phyloP scores from a whole-genome alignment of 371 early-diverging fungal species.

The Mucor mucedo region DNA sequence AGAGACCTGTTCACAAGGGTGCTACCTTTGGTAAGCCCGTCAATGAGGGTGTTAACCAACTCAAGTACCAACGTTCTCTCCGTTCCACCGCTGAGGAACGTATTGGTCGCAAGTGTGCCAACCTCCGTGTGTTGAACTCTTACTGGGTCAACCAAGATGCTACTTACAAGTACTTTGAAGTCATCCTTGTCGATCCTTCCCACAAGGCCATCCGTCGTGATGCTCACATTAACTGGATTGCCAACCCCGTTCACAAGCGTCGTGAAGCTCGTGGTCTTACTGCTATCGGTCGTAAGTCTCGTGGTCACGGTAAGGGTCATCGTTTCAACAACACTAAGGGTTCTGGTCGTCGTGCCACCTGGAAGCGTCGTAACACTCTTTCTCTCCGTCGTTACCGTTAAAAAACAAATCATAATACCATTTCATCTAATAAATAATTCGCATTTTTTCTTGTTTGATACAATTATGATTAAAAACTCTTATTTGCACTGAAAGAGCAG shows the following conservation, averaged over 20 bases:
- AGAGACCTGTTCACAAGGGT: conserved; percentile 97
- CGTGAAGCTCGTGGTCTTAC: conserved; percentile 99
- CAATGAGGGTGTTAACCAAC: conserved; percentile 96
- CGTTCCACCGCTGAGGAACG: conserved; percentile 96
- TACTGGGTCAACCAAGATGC: conserved; percentile 99
- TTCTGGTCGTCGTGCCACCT: conserved; percentile 86
- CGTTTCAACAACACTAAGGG: conserved; percentile 98
- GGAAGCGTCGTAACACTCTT: conserved; percentile 81
- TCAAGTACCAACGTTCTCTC: conserved; percentile 95
- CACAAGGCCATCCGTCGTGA: conserved; percentile 98
- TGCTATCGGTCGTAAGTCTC: conserved; percentile 95
- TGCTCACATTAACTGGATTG: conserved; percentile 99
- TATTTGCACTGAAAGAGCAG: too few species aligned
- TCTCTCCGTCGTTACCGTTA: conserved; percentile 87
- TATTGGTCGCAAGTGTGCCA: conserved; percentile 94
- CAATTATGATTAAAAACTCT: neutral
- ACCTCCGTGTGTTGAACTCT: conserved; percentile 97
- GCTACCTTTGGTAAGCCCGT: conserved; percentile 98
- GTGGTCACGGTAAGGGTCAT: conserved; percentile 98
- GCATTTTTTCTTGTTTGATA: neutral
- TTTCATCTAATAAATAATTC: neutral
- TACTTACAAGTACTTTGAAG: conserved; percentile 99
- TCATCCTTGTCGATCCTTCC: conserved; percentile 96
- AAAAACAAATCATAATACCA: conserved; percentile 21
- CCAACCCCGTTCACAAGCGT: conserved; percentile 96